These are phyloP conservation scores for Cyclotella kingstonii DNA, from an alignment of 108 stramenopile species.

Conservation along the genomic window DNA sequence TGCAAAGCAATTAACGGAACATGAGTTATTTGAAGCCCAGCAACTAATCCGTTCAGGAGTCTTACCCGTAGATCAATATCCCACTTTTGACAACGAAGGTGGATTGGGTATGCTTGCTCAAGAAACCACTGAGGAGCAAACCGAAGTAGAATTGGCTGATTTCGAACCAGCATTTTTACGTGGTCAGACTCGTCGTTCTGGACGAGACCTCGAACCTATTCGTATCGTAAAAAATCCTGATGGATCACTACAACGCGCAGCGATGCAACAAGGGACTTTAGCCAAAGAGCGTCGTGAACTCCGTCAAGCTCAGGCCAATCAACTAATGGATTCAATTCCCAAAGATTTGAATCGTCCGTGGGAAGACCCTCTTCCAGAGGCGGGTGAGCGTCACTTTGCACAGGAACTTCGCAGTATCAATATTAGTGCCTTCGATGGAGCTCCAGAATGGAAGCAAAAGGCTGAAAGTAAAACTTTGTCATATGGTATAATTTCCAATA, in stretches of 20 bases:
- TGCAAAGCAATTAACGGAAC: constrained; percentile 88
- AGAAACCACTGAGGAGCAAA: constrained; percentile 95
- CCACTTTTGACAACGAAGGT: constrained; percentile 92
- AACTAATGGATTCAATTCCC: constrained; percentile 96
- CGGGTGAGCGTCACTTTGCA: constrained; percentile 96
- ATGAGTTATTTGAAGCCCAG: constrained; percentile 96
- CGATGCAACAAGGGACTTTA: constrained; percentile 90
- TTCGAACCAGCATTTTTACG: constrained; percentile 94
- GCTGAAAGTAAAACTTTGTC: constrained; percentile 91
- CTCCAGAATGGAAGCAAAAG: constrained; percentile 98
- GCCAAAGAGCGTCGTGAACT: constrained; percentile 97
- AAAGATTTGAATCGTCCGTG: constrained; percentile 97
- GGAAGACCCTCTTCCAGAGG: constrained; percentile 98
- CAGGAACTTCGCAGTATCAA: constrained; percentile 95
- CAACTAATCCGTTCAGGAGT: constrained; percentile 96
- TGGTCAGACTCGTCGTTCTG: constrained; percentile 87
- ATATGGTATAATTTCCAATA: constrained; percentile 92
- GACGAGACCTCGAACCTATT: constrained; percentile 84
- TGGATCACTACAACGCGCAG: constrained; percentile 95
- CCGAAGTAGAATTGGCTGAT: constrained; percentile 94
- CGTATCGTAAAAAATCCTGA: constrained; percentile 98
- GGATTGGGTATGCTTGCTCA: constrained; percentile 90
- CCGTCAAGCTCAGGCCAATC: constrained; percentile 93
- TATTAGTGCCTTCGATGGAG: constrained; percentile 84
- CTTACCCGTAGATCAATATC: constrained; percentile 95